These are phyloP conservation scores for Daedalea quercina DNA, from an alignment of 768 basidiomycete genomes.

Conservation along the genomic window DNA sequence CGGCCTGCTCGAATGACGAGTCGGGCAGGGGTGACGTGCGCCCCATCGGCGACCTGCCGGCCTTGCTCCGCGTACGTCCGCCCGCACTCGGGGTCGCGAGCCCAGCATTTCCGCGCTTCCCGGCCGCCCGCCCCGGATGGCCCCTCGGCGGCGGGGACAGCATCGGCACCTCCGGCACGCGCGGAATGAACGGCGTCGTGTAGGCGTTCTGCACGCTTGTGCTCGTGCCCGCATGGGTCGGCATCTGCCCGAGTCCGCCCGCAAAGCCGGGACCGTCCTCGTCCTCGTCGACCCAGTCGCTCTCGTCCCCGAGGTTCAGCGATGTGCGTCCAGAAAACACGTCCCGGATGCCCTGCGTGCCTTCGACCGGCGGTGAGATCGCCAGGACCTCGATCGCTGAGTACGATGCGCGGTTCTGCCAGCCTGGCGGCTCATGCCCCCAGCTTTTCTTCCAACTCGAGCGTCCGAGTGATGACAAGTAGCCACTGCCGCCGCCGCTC, in stretches of 20 bases:
- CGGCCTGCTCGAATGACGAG: slow-evolving; percentile 37
- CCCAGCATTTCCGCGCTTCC: slow-evolving; percentile 12
- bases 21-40: slow-evolving; percentile 60
- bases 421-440: slow-evolving; percentile 83
- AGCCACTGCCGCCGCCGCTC: slow-evolving; percentile 30
- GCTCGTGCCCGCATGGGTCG: slow-evolving; percentile 14
- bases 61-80: slow-evolving; percentile 12
- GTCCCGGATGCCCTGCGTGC: slow-evolving; percentile 51
- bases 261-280: slow-evolving; percentile 67
- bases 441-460: slow-evolving; percentile 88
- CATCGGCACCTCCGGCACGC: slow-evolving; percentile 13
- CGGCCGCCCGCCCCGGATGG: slow-evolving; percentile 1
- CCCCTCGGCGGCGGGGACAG: slow-evolving; percentile 8
- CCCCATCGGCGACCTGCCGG: slow-evolving; percentile 50
- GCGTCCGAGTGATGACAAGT: slow-evolving; percentile 41
- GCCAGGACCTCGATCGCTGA: slow-evolving; percentile 59
- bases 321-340: slow-evolving; percentile 73
- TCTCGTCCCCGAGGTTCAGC: slow-evolving; percentile 62
- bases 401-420: slow-evolving; percentile 60
- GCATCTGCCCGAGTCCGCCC: slow-evolving; percentile 71
- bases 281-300: slow-evolving; percentile 87
- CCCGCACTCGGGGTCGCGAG: slow-evolving; percentile 9
- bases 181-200: slow-evolving; percentile 4
- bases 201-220: too few species aligned
- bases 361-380: slow-evolving; percentile 44